These are phyloP conservation scores for Tremella yokohamensis DNA, from an alignment of 768 basidiomycete genomes.

Conservation along the genomic window DNA sequence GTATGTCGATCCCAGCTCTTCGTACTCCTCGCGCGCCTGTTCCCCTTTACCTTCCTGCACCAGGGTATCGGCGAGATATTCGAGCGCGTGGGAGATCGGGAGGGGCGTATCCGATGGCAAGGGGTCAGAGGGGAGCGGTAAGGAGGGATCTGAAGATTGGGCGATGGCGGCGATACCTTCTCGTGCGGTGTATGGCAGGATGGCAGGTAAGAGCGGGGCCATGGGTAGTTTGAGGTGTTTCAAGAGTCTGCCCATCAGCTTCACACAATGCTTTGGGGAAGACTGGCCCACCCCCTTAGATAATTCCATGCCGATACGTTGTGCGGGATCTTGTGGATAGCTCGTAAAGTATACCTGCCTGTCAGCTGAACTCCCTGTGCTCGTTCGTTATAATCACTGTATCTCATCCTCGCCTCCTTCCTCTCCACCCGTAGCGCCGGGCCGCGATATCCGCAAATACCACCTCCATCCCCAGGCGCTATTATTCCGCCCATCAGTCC, in stretches of 20 bases:
- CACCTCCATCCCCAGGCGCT: constrained; percentile 94
- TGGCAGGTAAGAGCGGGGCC: constrained; percentile 60
- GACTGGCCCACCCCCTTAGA: constrained; percentile 60
- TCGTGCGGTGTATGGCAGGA: constrained; percentile 60
- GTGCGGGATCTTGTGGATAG: constrained; percentile 80
- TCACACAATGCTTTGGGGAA: background rate
- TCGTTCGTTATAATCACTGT: constrained; percentile 59
- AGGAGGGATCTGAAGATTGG: constrained; percentile 34
- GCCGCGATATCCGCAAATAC: constrained; percentile 66
- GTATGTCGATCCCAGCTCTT: constrained; percentile 26
- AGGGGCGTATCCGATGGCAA: constrained; percentile 61
- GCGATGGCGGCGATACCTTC: constrained; percentile 13
- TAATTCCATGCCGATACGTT: constrained; percentile 98
- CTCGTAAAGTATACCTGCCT: constrained; percentile 71
- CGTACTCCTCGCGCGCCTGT: constrained; percentile 29
- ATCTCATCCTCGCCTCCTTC: constrained; percentile 67
- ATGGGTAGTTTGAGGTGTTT: constrained; percentile 62
- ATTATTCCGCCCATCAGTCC: constrained; percentile 83
- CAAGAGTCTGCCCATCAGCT: constrained; percentile 51
- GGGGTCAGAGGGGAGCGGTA: constrained; percentile 20
- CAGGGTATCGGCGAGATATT: constrained; percentile 25
- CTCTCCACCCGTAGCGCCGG: constrained; percentile 58
- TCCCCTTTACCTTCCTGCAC: constrained; percentile 17
- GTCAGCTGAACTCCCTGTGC: background rate
- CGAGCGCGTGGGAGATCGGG: constrained; percentile 62